Evolutionary conservation across 106 monocot species (phyloP).

Genomic region (Dioscorea alata): DNA sequence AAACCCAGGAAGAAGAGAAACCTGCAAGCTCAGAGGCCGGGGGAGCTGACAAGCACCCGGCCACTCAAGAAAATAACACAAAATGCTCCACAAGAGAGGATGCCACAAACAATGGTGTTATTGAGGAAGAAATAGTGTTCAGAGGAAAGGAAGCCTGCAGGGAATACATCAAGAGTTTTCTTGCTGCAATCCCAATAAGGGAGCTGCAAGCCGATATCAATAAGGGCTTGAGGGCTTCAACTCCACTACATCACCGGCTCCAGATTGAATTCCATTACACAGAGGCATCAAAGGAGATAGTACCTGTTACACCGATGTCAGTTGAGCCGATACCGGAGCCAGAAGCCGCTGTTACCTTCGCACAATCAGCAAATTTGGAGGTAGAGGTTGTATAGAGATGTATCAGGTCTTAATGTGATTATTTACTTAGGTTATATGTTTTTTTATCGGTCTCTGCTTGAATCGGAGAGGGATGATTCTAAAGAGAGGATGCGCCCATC

Average conservation of each 20-base stretch:
- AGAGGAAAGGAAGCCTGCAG: conserved; percentile 76
- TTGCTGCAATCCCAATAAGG: conserved; percentile 83
- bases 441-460: not conserved
- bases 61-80: not conserved
- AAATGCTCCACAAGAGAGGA: not conserved
- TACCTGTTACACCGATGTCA: not conserved
- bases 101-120: not conserved
- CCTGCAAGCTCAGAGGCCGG: not conserved
- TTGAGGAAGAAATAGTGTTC: conserved; percentile 33
- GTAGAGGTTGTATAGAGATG: conserved; percentile 15
- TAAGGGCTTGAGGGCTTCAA: conserved; percentile 47
- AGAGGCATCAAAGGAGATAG: conserved; percentile 10
- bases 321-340: not conserved
- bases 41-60: conserved; percentile 8
- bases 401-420: not conserved
- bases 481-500: not conserved
- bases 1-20: conserved; percentile 10
- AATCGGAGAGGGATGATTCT: not conserved
- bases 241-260: conserved; percentile 63
- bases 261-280: conserved; percentile 94
- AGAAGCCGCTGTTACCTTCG: not conserved
- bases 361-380: conserved; percentile 6
- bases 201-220: conserved; percentile 76
- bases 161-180: conserved; percentile 88
- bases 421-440: not conserved